Evolutionary conservation across 2,329 filamentous ascomycete species (phyloP), one percentile per base, ranked within the genome.

Genomic region (Clonostachys sp.): DNA sequence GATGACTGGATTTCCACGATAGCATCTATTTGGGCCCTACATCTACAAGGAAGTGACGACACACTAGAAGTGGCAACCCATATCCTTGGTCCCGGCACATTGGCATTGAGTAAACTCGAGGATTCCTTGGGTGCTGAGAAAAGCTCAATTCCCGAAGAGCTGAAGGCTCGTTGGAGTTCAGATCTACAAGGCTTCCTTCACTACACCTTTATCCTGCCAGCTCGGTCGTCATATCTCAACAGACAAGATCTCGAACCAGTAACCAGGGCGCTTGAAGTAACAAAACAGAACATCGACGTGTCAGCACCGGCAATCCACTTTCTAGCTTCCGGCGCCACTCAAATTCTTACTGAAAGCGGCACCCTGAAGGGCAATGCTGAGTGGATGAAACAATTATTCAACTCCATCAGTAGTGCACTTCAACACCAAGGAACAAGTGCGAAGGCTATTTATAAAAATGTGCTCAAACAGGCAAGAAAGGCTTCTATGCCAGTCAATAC

Each of bases 11-110:
- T 81, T 17, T 57, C 64, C 5, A 73, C 67, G 3, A 61, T 77
- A 41, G 62, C 65, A 5, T 59, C 65, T 1, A 57, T 81, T 5
- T 83, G 79, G 80, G 67, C 74, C 17, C 64, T 83, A 6, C 79
- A 78, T 53, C 62, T 77, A n/a, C 75, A 77, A 50, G 71, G 67
- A 16, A 61, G 61, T 5, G 63, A 67, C 24, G 79, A 82, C 53
- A 64, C 63, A 4, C 50, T 68, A 8, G 72, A 79, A 38, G 73
- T 80, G 24, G 75, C 78, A 3, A 65, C 60, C 3, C 62, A 73
- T 44, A 60, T 81, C 6, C 77, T 77, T 41, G 55, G 60, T 1
- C 60, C 68, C 50, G 48, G 58, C 30, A 58, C 62, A 33, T 45
- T 50, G 34, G 60, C 80, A 30, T 54, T 80, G 2, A 65, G 63